These are phyloP conservation scores for Stachybotrys chartarum DNA, from an alignment of 2,329 filamentous ascomycete genomes.

Conservation along the genomic window DNA sequence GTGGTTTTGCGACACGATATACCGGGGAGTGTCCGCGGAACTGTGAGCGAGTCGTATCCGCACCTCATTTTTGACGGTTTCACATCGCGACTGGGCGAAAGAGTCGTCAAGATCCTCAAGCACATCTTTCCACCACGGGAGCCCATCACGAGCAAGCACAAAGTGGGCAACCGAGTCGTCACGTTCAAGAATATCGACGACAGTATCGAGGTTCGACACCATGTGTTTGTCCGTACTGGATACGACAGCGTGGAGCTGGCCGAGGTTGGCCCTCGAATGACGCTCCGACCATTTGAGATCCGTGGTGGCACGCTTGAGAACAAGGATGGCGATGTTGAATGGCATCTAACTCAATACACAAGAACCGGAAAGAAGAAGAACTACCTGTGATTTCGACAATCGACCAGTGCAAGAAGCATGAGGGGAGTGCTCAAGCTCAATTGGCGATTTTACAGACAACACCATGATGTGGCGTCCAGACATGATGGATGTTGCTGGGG, in stretches of 20 bases:
- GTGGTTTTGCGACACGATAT: slow-evolving; percentile 91
- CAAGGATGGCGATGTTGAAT: slow-evolving; percentile 92
- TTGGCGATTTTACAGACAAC: too few species aligned
- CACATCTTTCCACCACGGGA: slow-evolving; percentile 91
- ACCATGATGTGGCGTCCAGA: too few species aligned
- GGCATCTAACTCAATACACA: slow-evolving; percentile 94
- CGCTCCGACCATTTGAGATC: slow-evolving; percentile 94
- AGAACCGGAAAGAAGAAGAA: slow-evolving; percentile 93
- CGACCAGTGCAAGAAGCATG: too few species aligned
- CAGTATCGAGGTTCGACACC: slow-evolving; percentile 75
- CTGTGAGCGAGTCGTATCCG: slow-evolving; percentile 86
- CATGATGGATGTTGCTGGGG: too few species aligned
- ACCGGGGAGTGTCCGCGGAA: slow-evolving; percentile 77
- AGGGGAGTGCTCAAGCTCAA: neutral
- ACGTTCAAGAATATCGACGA: slow-evolving; percentile 95
- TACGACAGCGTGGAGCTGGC: slow-evolving; percentile 84
- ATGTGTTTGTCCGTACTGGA: slow-evolving; percentile 87
- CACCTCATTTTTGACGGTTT: slow-evolving; percentile 96
- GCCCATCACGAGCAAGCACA: slow-evolving; percentile 59
- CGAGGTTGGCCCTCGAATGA: slow-evolving; percentile 91
- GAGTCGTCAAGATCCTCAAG: slow-evolving; percentile 85
- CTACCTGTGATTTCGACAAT: slow-evolving; percentile 56
- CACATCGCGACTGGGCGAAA: slow-evolving; percentile 67
- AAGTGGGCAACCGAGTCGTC: slow-evolving; percentile 81
- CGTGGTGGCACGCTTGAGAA: slow-evolving; percentile 85